Percentiles rank a stretch among this genome's conserved stretches.
These are phyloP conservation scores for Trichoderma semiorbis DNA, from an alignment of 2,329 filamentous ascomycete genomes.

Conservation along the genomic window DNA sequence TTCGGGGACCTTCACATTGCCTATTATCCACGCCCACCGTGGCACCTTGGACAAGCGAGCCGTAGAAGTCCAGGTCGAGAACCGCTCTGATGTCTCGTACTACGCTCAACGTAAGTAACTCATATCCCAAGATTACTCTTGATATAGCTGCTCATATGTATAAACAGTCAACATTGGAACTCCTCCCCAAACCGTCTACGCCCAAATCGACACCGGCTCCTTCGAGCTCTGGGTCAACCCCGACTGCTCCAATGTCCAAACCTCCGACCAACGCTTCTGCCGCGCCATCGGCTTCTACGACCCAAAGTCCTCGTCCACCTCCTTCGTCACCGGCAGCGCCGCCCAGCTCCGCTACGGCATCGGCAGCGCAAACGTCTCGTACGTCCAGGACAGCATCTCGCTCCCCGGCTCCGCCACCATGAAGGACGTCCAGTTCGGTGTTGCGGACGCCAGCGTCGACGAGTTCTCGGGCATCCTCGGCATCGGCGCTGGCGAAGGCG, in stretches of 20 bases:
- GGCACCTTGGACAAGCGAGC: slow-evolving; percentile 39
- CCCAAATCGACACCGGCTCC: slow-evolving; percentile 58
- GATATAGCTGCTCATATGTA: neutral
- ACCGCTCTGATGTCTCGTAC: slow-evolving; percentile 53
- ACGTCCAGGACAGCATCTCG: slow-evolving; percentile 44
- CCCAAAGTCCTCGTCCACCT: slow-evolving; percentile 39
- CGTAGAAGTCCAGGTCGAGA: slow-evolving; percentile 44
- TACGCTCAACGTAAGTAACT: slow-evolving; percentile 43
- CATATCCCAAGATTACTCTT: neutral
- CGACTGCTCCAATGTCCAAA: slow-evolving; percentile 46
- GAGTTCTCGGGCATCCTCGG: slow-evolving; percentile 64
- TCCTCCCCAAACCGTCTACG: slow-evolving; percentile 50
- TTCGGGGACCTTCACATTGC: slow-evolving; percentile 27
- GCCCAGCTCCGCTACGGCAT: slow-evolving; percentile 50
- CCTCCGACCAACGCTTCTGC: slow-evolving; percentile 44
- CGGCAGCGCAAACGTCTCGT: slow-evolving; percentile 49
- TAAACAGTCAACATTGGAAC: slow-evolving; percentile 48
- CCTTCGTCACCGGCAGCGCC: slow-evolving; percentile 30
- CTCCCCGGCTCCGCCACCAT: slow-evolving; percentile 41
- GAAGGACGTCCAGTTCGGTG: slow-evolving; percentile 59
- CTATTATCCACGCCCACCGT: slow-evolving; percentile 30
- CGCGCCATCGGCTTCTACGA: slow-evolving; percentile 44
- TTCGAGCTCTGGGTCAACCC: slow-evolving; percentile 64
- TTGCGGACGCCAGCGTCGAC: slow-evolving; percentile 50
- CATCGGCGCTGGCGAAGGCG: slow-evolving; percentile 61